A percentile compares a stretch with the other conserved stretches of the same genome.
Conservation (phyloP, 768 basidiomycete genomes). For the Agaricus blazei region DNA sequence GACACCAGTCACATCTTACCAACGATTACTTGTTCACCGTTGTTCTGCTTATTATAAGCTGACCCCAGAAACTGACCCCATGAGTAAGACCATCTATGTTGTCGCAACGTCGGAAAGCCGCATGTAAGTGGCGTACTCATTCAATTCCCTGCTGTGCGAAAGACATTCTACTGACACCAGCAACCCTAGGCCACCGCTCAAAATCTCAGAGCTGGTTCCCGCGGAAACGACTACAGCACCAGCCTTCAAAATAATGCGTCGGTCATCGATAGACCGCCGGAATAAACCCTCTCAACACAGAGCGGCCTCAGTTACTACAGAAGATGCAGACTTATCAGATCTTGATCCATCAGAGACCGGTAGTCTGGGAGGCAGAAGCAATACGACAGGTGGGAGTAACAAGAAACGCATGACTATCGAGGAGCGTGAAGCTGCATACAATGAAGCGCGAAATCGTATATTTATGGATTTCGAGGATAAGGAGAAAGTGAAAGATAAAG, state of each 20-base stretch:
- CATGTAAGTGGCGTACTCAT: constrained; percentile 50
- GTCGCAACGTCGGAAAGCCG: constrained; percentile 56
- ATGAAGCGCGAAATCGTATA: constrained; percentile 79
- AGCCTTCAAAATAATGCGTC: constrained; percentile 87
- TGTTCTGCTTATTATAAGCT: constrained; percentile 80
- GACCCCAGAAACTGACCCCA: constrained; percentile 60
- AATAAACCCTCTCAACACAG: constrained; percentile 56
- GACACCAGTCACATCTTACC: constrained; percentile 71
- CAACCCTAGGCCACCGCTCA: constrained; percentile 53
- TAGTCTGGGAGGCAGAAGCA: constrained; percentile 69
- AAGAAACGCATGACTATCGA: constrained; percentile 78
- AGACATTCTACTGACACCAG: constrained; percentile 14
- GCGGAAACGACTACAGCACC: constrained; percentile 63
- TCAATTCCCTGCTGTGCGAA: constrained; percentile 7
- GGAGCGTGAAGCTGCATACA: constrained; percentile 86
- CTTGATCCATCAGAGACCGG: constrained; percentile 76
- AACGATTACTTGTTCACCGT: constrained; percentile 80
- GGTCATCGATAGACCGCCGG: constrained; percentile 49
- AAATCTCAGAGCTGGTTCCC: constrained; percentile 75
- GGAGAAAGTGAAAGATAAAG: constrained; percentile 65
- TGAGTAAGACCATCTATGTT: constrained; percentile 60
- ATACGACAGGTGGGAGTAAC: constrained; percentile 50
- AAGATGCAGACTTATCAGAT: constrained; percentile 75
- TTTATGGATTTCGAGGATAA: constrained; percentile 82
- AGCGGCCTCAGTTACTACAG: constrained; percentile 65